A percentile compares a stretch with the other conserved stretches of the same genome.
These are phyloP conservation scores for Neurospora sp. DNA, from an alignment of 495 filamentous ascomycete genomes.

Conservation along the genomic window DNA sequence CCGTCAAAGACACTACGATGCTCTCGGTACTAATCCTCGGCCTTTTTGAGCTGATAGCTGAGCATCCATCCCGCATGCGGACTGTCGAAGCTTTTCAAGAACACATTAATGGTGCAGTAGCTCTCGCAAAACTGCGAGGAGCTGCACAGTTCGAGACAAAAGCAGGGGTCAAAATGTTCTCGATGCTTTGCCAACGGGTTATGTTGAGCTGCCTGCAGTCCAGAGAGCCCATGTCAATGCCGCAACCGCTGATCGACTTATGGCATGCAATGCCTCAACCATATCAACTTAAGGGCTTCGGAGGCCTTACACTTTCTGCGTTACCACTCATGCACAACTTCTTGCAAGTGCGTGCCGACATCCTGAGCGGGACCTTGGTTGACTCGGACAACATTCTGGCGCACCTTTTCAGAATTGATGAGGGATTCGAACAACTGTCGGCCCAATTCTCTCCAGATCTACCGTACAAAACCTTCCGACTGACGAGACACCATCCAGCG, in stretches of 20 bases:
- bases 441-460: conserved; percentile 29
- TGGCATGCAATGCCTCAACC: conserved; percentile 21
- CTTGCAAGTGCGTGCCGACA: conserved; percentile 36
- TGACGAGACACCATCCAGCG: conserved; percentile 25
- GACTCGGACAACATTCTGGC: conserved; percentile 36
- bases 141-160: conserved; percentile 43
- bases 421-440: conserved; percentile 36
- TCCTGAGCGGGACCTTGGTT: conserved; percentile 22
- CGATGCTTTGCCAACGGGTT: conserved; percentile 40
- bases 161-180: conserved; percentile 47
- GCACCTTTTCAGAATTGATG: conserved; percentile 39
- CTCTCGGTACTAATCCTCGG: conserved; percentile 51
- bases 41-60: conserved; percentile 46
- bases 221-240: conserved; percentile 30
- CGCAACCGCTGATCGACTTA: conserved; percentile 24
- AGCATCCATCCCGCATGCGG: conserved; percentile 28
- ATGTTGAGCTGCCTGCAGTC: conserved; percentile 32
- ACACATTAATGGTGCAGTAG: conserved; percentile 49
- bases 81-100: conserved; percentile 45
- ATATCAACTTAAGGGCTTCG: conserved; percentile 4
- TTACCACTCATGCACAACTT: conserved; percentile 28
- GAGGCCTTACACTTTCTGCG: background rate
- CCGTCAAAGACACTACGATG: conserved; percentile 50
- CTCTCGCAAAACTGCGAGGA: conserved; percentile 47
- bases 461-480: conserved; percentile 21